These are phyloP conservation scores for Cercophora sp. DNA, from an alignment of 495 filamentous ascomycete genomes.

Conservation along the genomic window DNA sequence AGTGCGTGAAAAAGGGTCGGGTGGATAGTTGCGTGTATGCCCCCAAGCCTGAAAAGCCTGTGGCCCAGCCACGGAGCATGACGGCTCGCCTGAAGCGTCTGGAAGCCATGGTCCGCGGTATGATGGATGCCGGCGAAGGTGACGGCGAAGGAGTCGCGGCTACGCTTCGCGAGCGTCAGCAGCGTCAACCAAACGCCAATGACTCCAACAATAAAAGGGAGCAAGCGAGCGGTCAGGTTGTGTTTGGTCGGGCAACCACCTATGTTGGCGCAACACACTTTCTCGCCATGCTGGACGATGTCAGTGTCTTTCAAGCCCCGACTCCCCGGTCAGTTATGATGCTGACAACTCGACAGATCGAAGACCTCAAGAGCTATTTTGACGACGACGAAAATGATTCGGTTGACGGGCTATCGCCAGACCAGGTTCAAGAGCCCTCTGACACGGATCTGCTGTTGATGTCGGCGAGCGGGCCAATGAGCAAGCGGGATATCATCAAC, in stretches of 20 bases:
- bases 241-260: slow-evolving; percentile 33
- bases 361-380: slow-evolving; percentile 44
- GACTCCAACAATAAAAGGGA: background rate
- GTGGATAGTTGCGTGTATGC: slow-evolving; percentile 43
- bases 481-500: slow-evolving; percentile 36
- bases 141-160: slow-evolving; percentile 14
- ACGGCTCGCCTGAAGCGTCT: slow-evolving; percentile 49
- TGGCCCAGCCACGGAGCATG: slow-evolving; percentile 38
- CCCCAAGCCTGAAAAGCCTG: slow-evolving; percentile 35
- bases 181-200: background rate
- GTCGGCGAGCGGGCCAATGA: slow-evolving; percentile 22
- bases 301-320: slow-evolving; percentile 22
- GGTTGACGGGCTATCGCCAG: slow-evolving; percentile 20
- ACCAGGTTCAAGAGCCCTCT: slow-evolving; percentile 19
- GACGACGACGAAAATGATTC: slow-evolving; percentile 35
- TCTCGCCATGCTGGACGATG: slow-evolving; percentile 53
- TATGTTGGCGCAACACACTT: slow-evolving; percentile 54
- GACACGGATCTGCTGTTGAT: slow-evolving; percentile 33
- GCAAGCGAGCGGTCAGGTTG: slow-evolving; percentile 22
- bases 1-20: slow-evolving; percentile 45
- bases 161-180: background rate
- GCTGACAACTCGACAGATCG: slow-evolving; percentile 26
- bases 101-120: slow-evolving; percentile 49
- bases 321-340: background rate
- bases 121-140: slow-evolving; percentile 38